Base-by-base conservation (phyloP, 768 basidiomycete genomes). In the Coprinellus aureogranulatus region DNA sequence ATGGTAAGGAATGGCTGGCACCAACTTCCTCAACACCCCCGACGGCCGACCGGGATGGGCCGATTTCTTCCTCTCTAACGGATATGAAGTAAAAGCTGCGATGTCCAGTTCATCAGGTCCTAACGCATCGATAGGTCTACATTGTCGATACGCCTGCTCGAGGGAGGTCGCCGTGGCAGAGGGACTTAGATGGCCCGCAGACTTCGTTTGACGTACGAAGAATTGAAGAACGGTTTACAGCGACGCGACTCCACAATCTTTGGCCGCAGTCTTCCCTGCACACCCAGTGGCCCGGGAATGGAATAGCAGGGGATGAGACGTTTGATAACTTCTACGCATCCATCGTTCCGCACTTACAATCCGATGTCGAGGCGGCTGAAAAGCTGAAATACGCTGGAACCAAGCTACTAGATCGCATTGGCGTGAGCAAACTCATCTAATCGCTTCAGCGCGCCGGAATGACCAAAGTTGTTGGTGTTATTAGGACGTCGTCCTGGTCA, bases 41-140 rank as follows among this genome's bases (percentile, higher is more conserved):
- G 82, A 83, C 62, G 80, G 79, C 25, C 71, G 80, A 59, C 64
- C 72, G 10, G 81, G 82, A n/a, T 83, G 82, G 81, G 77, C 77
- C n/a, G 81, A 83, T 66, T 81, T 78, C 64, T 81, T 83, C 54
- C 62, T 83, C 56, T 66, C 71, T 50, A 59, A 77, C 61, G 81
- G 81, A 37, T 82, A 80, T 57, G 81, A 82, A 68, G 81, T 82
- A 62, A 56, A 61, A 14, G 58, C 34, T 44, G 53, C 45, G 26
- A 49, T 34, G 14, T 11, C 4, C n/a, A 28, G 11, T 26, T 50
- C 10, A 40, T 18, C 23, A 23, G 45, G n/a, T 42, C 18, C 27
- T 34, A 10, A 16, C 20, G n/a, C 10, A 26, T 40, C 22, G n/a
- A 20, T 54, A 75, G 79, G 57, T 81, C 2, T 80, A 78, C 59